Conservation (phyloP, 2,329 filamentous ascomycete species). For the Fusarium annulatum region DNA sequence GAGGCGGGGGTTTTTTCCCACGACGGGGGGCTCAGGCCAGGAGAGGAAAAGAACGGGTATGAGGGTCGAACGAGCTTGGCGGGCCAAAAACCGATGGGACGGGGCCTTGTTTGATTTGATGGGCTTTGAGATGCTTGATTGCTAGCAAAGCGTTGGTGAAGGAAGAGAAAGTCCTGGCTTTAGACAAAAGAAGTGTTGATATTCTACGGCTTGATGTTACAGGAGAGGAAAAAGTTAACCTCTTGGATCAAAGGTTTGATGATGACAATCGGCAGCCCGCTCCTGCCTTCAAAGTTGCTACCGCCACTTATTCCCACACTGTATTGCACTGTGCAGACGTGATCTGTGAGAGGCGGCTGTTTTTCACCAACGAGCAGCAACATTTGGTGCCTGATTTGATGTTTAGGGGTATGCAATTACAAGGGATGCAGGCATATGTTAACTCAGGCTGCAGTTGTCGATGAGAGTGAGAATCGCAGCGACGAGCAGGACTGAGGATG, state of each 20-base stretch:
- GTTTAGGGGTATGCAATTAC: background rate
- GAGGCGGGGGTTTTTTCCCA: slow-evolving; percentile 46
- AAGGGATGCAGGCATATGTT: background rate
- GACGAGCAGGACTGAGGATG: background rate
- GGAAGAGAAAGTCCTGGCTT: slow-evolving; percentile 10
- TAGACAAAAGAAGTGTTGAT: slow-evolving; percentile 8
- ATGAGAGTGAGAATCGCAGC: background rate
- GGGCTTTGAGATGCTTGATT: slow-evolving; percentile 20
- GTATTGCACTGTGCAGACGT: slow-evolving; percentile 18
- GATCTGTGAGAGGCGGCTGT: slow-evolving; percentile 1
- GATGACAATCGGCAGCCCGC: slow-evolving; percentile 19
- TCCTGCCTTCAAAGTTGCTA: slow-evolving; percentile 18
- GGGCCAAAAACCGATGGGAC: slow-evolving; percentile 30
- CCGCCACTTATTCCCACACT: slow-evolving; percentile 31
- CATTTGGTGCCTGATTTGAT: background rate
- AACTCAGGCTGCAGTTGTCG: background rate
- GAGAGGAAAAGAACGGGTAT: slow-evolving; percentile 45
- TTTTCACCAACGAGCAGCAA: background rate
- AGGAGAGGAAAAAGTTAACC: slow-evolving; percentile 3
- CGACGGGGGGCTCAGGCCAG: slow-evolving; percentile 35
- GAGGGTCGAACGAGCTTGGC: slow-evolving; percentile 37
- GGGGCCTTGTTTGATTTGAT: slow-evolving; percentile 29
- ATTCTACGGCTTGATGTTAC: slow-evolving; percentile 6
- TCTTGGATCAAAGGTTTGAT: slow-evolving; percentile 17
- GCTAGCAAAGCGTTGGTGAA: slow-evolving; percentile 19